These are phyloP conservation scores for Lyophyllum decastes DNA, from an alignment of 768 basidiomycete species.

Conservation along the genomic window DNA sequence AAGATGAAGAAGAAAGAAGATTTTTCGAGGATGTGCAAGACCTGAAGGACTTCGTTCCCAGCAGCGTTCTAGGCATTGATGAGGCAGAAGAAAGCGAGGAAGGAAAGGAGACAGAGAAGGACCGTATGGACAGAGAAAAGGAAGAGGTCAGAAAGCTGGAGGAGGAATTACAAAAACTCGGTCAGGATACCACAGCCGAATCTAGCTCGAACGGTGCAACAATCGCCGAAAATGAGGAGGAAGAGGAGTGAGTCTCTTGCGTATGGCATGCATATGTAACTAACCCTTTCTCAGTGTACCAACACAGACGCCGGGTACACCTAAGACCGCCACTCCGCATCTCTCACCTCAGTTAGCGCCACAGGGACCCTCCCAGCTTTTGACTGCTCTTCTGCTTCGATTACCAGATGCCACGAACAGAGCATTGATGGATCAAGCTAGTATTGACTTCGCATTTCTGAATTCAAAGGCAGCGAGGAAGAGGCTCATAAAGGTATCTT, in stretches of 20 bases:
- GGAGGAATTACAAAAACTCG: slow-evolving; percentile 72
- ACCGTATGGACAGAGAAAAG: slow-evolving; percentile 53
- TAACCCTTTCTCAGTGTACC: slow-evolving; percentile 31
- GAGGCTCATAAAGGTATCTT: slow-evolving; percentile 75
- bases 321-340: slow-evolving; percentile 59
- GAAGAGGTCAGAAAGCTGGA: slow-evolving; percentile 78
- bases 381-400: slow-evolving; percentile 87
- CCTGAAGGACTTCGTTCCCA: slow-evolving; percentile 89
- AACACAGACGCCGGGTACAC: slow-evolving; percentile 72
- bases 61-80: slow-evolving; percentile 79
- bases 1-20: slow-evolving; percentile 92
- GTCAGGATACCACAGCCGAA: slow-evolving; percentile 24
- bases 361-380: slow-evolving; percentile 90
- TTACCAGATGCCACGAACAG: slow-evolving; percentile 95
- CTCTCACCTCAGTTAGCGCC: slow-evolving; percentile 73
- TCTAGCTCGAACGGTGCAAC: slow-evolving; percentile 9
- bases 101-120: slow-evolving; percentile 53
- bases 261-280: slow-evolving; percentile 19
- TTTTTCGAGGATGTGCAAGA: slow-evolving; percentile 96
- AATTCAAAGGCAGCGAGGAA: slow-evolving; percentile 97
- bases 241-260: slow-evolving; percentile 41
- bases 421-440: slow-evolving; percentile 86
- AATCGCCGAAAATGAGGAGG: slow-evolving; percentile 27
- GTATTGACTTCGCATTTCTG: slow-evolving; percentile 93
- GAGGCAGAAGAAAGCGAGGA: slow-evolving; percentile 46